Percentiles rank a stretch among this genome's conserved stretches.
These are phyloP conservation scores for Neofusicoccum umdonicola DNA, from an alignment of 2,329 filamentous ascomycete species.

Conservation along the genomic window DNA sequence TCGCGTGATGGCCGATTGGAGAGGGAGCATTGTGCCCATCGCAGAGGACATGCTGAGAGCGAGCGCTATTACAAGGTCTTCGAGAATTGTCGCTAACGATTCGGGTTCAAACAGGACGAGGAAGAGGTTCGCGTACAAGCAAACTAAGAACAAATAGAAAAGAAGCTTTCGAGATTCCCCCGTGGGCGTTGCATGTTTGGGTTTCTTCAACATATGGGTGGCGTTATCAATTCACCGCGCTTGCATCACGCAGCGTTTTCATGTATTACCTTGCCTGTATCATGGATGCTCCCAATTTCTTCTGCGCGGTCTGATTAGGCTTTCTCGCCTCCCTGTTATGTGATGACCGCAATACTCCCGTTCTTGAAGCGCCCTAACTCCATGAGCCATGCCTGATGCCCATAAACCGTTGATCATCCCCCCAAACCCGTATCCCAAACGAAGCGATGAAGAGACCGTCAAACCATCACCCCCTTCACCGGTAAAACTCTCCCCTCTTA, in stretches of 20 bases:
- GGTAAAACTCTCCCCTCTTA: slow-evolving; percentile 95
- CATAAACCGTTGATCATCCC: background rate
- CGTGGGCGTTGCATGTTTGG: background rate
- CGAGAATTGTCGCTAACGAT: slow-evolving; percentile 19
- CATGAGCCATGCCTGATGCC: slow-evolving; percentile 1
- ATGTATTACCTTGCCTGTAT: background rate
- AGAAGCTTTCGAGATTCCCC: background rate
- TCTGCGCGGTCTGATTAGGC: background rate
- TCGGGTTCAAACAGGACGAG: slow-evolving; percentile 53
- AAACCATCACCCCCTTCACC: slow-evolving; percentile 46
- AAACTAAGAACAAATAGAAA: slow-evolving; percentile 65
- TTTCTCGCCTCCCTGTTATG: background rate
- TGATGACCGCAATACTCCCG: background rate
- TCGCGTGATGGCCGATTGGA: background rate
- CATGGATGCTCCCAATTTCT: background rate
- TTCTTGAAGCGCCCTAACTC: background rate
- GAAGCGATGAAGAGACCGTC: background rate
- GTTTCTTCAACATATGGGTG: slow-evolving; percentile 14
- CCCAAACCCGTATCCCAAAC: background rate
- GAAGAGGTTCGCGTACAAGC: slow-evolving; percentile 66
- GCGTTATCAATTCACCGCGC: slow-evolving; percentile 5
- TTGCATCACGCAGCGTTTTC: background rate
- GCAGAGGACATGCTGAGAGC: background rate
- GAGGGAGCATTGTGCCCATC: background rate
- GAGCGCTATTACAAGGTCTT: background rate